Percentiles rank a stretch among this genome's conserved stretches.
Conservation (phyloP, 805 yeast species). For the Candida piceae region DNA sequence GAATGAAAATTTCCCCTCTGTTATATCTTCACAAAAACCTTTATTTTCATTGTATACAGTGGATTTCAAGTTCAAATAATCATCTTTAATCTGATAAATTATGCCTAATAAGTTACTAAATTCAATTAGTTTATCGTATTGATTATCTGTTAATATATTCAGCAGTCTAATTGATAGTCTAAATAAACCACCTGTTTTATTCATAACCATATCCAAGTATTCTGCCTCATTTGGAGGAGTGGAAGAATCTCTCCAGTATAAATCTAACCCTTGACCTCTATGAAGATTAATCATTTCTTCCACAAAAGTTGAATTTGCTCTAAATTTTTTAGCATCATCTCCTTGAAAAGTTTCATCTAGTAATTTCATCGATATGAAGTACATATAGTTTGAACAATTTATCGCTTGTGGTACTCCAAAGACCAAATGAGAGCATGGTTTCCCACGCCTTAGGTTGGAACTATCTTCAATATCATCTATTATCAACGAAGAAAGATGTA, state of each 20-base stretch:
- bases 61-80: conserved; percentile 63
- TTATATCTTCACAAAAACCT: conserved; percentile 80
- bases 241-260: conserved; percentile 76
- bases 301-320: conserved; percentile 40
- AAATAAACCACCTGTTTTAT: conserved; percentile 87
- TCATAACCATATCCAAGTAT: conserved; percentile 75
- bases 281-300: conserved; percentile 80
- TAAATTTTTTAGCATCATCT: conserved; percentile 17
- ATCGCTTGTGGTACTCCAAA: conserved; percentile 79
- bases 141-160: conserved; percentile 27
- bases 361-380: conserved; percentile 62
- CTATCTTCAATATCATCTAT: conserved; percentile 89
- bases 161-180: conserved; percentile 67
- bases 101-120: conserved; percentile 76
- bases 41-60: conserved; percentile 50
- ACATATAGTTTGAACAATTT: conserved; percentile 78
- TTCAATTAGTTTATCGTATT: conserved; percentile 37
- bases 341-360: conserved; percentile 25
- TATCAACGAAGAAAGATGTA: conserved; percentile 63
- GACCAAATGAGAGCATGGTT: conserved; percentile 70
- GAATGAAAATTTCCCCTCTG: conserved; percentile 85
- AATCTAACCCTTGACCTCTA: conserved; percentile 85
- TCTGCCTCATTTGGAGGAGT: conserved; percentile 55
- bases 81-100: conserved; percentile 82
- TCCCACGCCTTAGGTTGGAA: conserved; percentile 67